These are phyloP conservation scores for Gossypium trilobum DNA, from an alignment of 441 rosid species.

Conservation along the genomic window DNA sequence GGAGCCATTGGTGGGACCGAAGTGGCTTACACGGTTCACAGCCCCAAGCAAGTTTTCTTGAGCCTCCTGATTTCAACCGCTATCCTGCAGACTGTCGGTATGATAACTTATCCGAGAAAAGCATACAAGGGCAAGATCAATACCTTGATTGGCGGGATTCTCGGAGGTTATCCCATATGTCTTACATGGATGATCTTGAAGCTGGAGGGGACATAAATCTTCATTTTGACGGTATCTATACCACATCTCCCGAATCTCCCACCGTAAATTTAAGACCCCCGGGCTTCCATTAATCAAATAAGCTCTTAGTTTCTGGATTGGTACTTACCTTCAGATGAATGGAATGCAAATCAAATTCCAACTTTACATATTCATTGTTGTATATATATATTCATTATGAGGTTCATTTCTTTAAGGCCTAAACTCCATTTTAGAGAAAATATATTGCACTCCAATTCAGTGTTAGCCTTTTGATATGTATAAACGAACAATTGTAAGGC, in stretches of 20 bases:
- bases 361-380: conserved; percentile 43
- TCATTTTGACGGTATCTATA: conserved; percentile 72
- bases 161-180: conserved; percentile 32
- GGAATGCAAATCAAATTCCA: conserved; percentile 32
- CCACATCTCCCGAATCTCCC: conserved; percentile 51
- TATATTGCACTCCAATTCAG: not conserved
- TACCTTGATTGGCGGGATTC: conserved; percentile 37
- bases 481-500: conserved; percentile 13
- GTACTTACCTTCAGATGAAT: conserved; percentile 9
- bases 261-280: conserved; percentile 18
- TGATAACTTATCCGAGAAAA: conserved; percentile 46
- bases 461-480: conserved; percentile 28
- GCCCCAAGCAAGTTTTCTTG: conserved; percentile 65
- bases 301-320: not conserved
- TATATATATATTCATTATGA: conserved; percentile 41
- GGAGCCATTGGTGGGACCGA: conserved; percentile 84
- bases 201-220: conserved; percentile 46
- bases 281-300: conserved; percentile 15
- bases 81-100: conserved; percentile 22
- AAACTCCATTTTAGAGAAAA: conserved; percentile 19
- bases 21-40: conserved; percentile 29
- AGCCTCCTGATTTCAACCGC: conserved; percentile 70
- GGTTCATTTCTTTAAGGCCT: conserved; percentile 25
- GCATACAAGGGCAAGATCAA: conserved; percentile 46
- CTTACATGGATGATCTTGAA: conserved; percentile 52